These are phyloP conservation scores for Mortierella sp. DNA, from an alignment of 371 early-diverging fungal species.

Conservation along the genomic window DNA sequence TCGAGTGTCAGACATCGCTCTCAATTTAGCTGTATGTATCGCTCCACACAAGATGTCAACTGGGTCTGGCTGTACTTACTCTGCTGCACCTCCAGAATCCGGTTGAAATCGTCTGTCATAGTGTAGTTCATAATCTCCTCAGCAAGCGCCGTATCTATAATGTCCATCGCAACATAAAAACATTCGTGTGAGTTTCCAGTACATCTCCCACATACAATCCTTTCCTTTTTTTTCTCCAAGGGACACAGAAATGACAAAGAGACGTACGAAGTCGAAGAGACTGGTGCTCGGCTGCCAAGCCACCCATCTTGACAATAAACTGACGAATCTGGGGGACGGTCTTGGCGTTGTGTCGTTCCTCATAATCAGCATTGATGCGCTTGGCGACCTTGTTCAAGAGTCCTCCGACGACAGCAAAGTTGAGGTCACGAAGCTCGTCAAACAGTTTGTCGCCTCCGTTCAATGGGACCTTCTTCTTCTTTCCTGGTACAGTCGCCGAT, in stretches of 20 bases:
- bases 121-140: constrained; percentile 87
- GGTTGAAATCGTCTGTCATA: constrained; percentile 83
- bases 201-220: background rate
- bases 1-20: background rate
- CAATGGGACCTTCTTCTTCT: constrained; percentile 84
- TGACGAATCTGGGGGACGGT: constrained; percentile 91
- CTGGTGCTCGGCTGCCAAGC: constrained; percentile 87
- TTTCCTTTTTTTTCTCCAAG: background rate
- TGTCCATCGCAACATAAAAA: constrained; percentile 6
- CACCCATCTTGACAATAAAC: constrained; percentile 88
- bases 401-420: constrained; percentile 90
- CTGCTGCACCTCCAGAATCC: constrained; percentile 90
- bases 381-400: constrained; percentile 86
- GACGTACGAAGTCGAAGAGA: constrained; percentile 60
- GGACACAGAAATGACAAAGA: background rate
- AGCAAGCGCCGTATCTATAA: constrained; percentile 83
- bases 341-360: constrained; percentile 89
- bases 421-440: constrained; percentile 86
- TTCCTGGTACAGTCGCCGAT: constrained; percentile 50
- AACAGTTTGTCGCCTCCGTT: constrained; percentile 85
- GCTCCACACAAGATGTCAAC: too few species aligned
- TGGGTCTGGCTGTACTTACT: constrained; percentile 73
- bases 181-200: background rate
- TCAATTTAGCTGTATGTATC: background rate
- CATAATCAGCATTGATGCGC: constrained; percentile 87